Base-by-base conservation (phyloP, 1,139 yeast genomes). In the Pichia sp. region DNA sequence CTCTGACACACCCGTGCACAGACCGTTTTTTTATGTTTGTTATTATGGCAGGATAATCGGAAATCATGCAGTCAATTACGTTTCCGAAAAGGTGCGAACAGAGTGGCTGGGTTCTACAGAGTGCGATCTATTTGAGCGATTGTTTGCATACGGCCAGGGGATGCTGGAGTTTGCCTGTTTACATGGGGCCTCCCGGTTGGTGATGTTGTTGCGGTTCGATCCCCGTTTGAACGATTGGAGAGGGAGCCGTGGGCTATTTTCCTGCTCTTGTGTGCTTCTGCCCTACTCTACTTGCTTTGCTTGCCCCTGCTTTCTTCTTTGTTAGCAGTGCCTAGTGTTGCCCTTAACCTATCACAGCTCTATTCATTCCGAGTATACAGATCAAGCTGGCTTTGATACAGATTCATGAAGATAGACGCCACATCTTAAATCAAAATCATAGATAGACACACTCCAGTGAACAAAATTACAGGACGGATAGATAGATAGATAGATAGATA, bases 21-120 rank as follows among this genome's bases (percentile, higher is more conserved):
- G 16, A 13, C 13, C 28, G 8, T 25, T 25, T 25, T 25, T 25
- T 6, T 25, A n/a, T n/a, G n/a, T n/a, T n/a, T n/a, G n/a, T n/a
- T n/a, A n/a, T 25, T 12, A 31, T 31, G 36, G 36, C 16, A 13
- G 36, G 16, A 31, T 13, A n/a, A 31, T 5, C 8, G 37, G 16
- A 8, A 31, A 31, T 31, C 36, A 31, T 31, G 36, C 36, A 31
- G 13, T 21, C 25, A 39, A 39, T 18, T 39, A 39, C 25, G n/a
- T 22, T 39, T 39, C 41, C 41, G 23, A 39, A 39, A 39, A 18
- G 22, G 41, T 39, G 41, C 41, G 41, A 23, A n/a, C n/a, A 21
- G 13, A 39, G 41, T 39, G 41, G 41, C 41, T 39, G 41, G 41
- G 41, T 22, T 19, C 25, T 19, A 39, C 22, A 39, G n/a, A 19